Percentiles rank a stretch among this genome's conserved stretches.
phyloP scores from a whole-genome alignment of 2,329 filamentous ascomycete species.

The Botrytis sinoallii region DNA sequence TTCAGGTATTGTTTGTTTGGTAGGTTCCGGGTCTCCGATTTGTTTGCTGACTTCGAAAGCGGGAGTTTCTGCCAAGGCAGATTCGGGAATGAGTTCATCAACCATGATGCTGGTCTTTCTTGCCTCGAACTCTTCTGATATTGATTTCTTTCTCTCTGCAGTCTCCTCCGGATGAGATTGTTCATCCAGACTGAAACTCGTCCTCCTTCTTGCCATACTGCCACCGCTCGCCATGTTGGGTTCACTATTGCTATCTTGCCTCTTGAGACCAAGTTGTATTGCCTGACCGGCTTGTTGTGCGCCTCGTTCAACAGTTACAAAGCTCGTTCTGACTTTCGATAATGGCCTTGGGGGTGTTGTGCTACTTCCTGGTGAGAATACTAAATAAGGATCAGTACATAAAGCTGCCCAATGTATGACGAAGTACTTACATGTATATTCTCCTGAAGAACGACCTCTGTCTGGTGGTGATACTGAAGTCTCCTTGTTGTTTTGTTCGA shows the following conservation, averaged over 20 bases:
- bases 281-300: conserved; percentile 38
- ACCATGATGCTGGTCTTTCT: conserved; percentile 31
- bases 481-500: conserved; percentile 71
- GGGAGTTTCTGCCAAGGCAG: conserved; percentile 31
- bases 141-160: conserved; percentile 30
- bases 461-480: conserved; percentile 53
- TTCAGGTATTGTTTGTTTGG: conserved; percentile 18
- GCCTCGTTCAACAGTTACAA: conserved; percentile 64
- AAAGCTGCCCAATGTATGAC: conserved; percentile 23
- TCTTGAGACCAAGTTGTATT: conserved; percentile 43
- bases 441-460: conserved; percentile 65
- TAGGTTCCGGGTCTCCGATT: conserved; percentile 21
- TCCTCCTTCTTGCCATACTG: conserved; percentile 32
- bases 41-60: conserved; percentile 27
- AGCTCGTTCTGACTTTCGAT: conserved; percentile 72
- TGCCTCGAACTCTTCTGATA: conserved; percentile 29
- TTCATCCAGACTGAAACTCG: conserved; percentile 35
- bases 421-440: conserved; percentile 43
- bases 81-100: conserved; percentile 34
- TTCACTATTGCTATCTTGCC: conserved; percentile 35
- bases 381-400: conserved; percentile 21
- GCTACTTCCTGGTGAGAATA: conserved; percentile 28
- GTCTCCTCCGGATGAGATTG: conserved; percentile 28
- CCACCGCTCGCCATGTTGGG: not conserved
- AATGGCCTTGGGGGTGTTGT: conserved; percentile 59